Evolutionary conservation across 2,329 filamentous ascomycete genomes (phyloP).

Genomic region (Diaporthe caulivora): DNA sequence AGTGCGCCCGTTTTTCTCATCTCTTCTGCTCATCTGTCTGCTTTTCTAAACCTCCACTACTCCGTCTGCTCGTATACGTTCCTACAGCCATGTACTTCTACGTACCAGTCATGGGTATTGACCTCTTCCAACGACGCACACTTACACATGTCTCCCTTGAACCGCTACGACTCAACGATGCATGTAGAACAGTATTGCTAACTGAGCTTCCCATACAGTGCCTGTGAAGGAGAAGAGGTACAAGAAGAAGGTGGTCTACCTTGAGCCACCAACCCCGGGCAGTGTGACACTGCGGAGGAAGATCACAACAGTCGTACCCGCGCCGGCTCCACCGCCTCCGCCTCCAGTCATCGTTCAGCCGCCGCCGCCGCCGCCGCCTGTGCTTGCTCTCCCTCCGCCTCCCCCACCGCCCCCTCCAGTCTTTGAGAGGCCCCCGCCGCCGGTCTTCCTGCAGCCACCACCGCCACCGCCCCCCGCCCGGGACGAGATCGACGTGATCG

Average conservation of each 20-base stretch:
- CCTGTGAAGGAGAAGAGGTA: conserved; percentile 41
- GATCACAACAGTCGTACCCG: conserved; percentile 54
- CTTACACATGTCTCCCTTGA: background rate
- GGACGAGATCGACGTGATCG: conserved; percentile 46
- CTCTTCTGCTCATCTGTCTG: background rate
- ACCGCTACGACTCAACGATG: background rate
- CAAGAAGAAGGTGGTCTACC: conserved; percentile 58
- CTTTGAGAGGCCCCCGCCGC: conserved; percentile 36
- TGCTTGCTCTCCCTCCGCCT: conserved; percentile 40
- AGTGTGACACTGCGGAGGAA: conserved; percentile 51
- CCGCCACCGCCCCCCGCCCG: conserved; percentile 41
- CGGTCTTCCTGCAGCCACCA: conserved; percentile 40
- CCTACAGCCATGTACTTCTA: conserved; percentile 38
- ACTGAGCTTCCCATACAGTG: conserved; percentile 15
- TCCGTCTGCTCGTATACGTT: background rate
- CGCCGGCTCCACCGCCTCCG: conserved; percentile 47
- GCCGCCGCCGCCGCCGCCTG: conserved; percentile 41
- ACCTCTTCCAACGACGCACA: background rate
- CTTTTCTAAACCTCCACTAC: background rate
- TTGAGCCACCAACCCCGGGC: conserved; percentile 55
- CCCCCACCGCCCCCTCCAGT: conserved; percentile 43
- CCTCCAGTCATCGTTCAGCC: conserved; percentile 41
- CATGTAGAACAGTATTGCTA: background rate
- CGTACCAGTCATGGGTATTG: conserved; percentile 34
- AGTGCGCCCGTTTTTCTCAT: conserved; percentile 23